Base-by-base conservation (phyloP, 768 basidiomycete species). In the Tremella fuciformis region DNA sequence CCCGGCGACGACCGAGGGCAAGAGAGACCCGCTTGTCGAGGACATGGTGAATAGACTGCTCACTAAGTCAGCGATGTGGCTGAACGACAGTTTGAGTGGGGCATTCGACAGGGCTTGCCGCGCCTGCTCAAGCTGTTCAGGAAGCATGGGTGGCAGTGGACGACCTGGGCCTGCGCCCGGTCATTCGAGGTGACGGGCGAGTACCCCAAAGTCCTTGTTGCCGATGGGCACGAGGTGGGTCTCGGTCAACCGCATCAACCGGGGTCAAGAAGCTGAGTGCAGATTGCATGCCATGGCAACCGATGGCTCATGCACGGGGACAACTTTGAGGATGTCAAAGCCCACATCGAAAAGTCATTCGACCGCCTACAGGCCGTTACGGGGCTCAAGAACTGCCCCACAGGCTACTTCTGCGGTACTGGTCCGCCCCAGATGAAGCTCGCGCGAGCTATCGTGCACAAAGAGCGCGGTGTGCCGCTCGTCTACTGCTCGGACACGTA, bases 241-340 rank as follows among this genome's bases (percentile, higher is more conserved):
- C 13, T n/a, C 8, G 25, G 4, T 25, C 16, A 22, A 6, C 16
- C 25, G 42, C 4, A 6, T 46, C 42, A 46, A 46, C 25, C 42
- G 8, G 7, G 7, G 26, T 26, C 39, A 47, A 13, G n/a, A 39
- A 34, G 34, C 47, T 57, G 13, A 44, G 22, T 3, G 2, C 37
- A 56, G 65, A 61, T 67, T 24, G 64, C 64, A n/a, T 65, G 60
- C 58, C 69, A 70, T 26, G 69, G 69, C 1, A 70, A 70, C 53
- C 55, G 69, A 40, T 70, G 69, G 69, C 57, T 57, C 18, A 55
- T 54, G 2, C 61, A 58, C 24, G 58, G 58, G 13, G 52, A 53
- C 38, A 56, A 63, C 26, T 26, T 58, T 1, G 62, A 49, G 1
- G 62, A 67, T 42, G 62, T 40, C 16, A 57, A 63, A 24, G 56